Conservation (phyloP, 106 monocot genomes). For the Allium cepa region DNA sequence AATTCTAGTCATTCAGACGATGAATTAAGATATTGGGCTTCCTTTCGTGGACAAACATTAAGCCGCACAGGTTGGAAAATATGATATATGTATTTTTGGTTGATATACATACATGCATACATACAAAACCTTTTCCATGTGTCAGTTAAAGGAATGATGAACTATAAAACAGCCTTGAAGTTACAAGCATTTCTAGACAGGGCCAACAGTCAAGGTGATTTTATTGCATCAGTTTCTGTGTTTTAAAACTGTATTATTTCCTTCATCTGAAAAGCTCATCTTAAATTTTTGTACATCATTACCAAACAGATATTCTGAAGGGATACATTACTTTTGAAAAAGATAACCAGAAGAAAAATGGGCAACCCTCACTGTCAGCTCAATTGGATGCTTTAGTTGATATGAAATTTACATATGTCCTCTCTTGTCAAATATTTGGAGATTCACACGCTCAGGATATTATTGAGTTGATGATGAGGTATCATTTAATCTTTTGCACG, state of each 20-base stretch:
- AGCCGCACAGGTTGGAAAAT: conserved; percentile 54
- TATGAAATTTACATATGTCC: conserved; percentile 70
- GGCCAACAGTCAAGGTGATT: conserved; percentile 35
- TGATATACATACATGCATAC: background rate
- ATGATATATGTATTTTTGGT: background rate
- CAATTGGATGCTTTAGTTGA: conserved; percentile 53
- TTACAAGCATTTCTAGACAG: conserved; percentile 62
- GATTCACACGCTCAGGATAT: conserved; percentile 68
- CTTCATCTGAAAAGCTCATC: background rate
- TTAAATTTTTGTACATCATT: background rate
- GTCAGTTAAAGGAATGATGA: conserved; percentile 79
- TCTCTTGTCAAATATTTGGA: conserved; percentile 68
- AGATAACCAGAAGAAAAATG: conserved; percentile 29
- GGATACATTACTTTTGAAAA: conserved; percentile 29
- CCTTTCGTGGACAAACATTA: conserved; percentile 69
- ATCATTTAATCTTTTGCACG: background rate
- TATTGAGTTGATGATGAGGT: conserved; percentile 66
- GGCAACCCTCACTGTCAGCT: conserved; percentile 23
- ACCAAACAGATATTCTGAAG: conserved; percentile 36
- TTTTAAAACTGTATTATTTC: no score
- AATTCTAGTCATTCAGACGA: conserved; percentile 25
- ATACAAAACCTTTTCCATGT: conserved; percentile 1
- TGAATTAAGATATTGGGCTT: conserved; percentile 62
- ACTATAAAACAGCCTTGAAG: conserved; percentile 56
- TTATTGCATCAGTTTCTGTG: background rate